Evolutionary conservation across 768 basidiomycete species (phyloP), one percentile per base, ranked within the genome.

Genomic region (Daedaleopsis sinensis): DNA sequence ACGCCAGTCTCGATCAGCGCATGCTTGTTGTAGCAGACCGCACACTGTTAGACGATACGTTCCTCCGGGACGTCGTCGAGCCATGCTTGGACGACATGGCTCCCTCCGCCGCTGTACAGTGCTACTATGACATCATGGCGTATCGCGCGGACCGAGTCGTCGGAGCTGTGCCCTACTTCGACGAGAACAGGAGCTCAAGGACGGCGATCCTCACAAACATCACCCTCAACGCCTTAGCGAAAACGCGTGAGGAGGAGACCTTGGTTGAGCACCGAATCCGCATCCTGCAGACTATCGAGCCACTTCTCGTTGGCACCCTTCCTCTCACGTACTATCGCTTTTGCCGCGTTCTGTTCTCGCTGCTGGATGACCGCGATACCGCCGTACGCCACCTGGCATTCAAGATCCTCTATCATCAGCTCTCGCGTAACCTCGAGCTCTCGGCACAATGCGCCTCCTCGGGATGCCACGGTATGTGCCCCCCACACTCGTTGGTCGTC

Each of bases 91-190:
- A 27, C 52, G 63, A 53, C 27, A 59, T 64, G 58, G 38, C 58
- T 1, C 44, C 63, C 9, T 49, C 42, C 8, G 47, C 59, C 3
- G 58, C 59, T 36, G 35, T 53, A 18, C 27, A 57, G 32, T 60
- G 55, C 16, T 64, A 57, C 59, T 57, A 57, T 39, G 39, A 49
- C 44, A 64, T 64, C 51, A 54, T 60, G 51, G 43, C 23, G 13
- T 58, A 57, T 13, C 63, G 63, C 9, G 63, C 63, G 9, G 55
- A 60, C 55, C 58, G 50, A 52, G 52, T 64, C 47, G 55, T 57
- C 16, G 44, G 38, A 51, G 59, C 52, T 7, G 21, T 59, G 9
- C 51, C 42, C 15, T 64, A 64, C 52, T 60, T 60, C 55, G 59
- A 49, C 15, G 47, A 60, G 24, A 57, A 58, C 24, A 27, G 38